Percentiles rank a stretch among this genome's conserved stretches.
These are phyloP conservation scores for Phytophthora crassamura DNA, from an alignment of 352 stramenopile genomes.

Conservation along the genomic window DNA sequence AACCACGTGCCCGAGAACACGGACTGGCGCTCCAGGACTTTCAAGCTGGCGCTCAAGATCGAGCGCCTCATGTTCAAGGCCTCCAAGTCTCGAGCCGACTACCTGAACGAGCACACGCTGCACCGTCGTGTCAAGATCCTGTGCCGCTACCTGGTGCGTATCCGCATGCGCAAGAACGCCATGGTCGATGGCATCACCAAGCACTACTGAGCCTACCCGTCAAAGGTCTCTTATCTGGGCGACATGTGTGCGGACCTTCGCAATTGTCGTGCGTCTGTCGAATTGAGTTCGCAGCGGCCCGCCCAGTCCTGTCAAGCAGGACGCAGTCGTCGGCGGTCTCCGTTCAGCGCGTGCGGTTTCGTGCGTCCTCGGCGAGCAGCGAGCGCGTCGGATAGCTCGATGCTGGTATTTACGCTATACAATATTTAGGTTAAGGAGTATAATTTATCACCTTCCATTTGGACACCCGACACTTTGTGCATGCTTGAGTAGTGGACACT, in stretches of 20 bases:
- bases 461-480: conserved; percentile 3
- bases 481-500: conserved; percentile 1
- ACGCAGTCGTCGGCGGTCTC: background rate
- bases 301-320: background rate
- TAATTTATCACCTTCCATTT: conserved; percentile 23
- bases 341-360: too few species aligned
- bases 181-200: conserved; percentile 35
- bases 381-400: conserved; percentile 18
- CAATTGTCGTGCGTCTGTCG: conserved; percentile 1
- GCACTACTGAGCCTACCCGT: conserved; percentile 10
- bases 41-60: conserved; percentile 68
- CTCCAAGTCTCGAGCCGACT: conserved; percentile 55
- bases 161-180: conserved; percentile 66
- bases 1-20: conserved; percentile 67
- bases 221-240: conserved; percentile 1
- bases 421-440: conserved; percentile 26
- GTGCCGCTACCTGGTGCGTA: conserved; percentile 61
- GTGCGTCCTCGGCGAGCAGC: too few species aligned
- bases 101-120: conserved; percentile 60
- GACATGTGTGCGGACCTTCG: background rate
- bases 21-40: conserved; percentile 67
- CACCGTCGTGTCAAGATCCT: conserved; percentile 56
- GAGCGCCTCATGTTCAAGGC: conserved; percentile 68
- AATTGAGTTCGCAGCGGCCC: conserved; percentile 4
- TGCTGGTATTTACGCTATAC: conserved; percentile 37